Conservation (phyloP, 139 green algal species). For the Picochlorum sp. region DNA sequence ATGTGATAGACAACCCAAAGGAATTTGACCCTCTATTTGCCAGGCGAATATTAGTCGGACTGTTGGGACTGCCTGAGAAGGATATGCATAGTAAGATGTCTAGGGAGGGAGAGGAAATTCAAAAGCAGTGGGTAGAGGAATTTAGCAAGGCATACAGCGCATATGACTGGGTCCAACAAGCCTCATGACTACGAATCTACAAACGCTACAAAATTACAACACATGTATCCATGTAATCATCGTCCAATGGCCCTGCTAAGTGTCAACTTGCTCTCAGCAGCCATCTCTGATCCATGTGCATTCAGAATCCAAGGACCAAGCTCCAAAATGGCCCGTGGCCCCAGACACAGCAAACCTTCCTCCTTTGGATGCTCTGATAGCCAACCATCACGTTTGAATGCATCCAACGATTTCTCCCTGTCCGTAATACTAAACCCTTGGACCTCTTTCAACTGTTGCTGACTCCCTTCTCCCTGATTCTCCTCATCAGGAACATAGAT, state of each 20-base stretch:
- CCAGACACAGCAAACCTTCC: neutral
- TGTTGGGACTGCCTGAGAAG: constrained; percentile 75
- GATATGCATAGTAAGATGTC: constrained; percentile 47
- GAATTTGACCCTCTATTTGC: constrained; percentile 71
- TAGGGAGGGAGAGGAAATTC: constrained; percentile 26
- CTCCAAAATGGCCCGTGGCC: constrained; percentile 8
- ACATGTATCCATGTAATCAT: neutral
- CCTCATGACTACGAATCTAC: neutral
- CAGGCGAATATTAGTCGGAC: constrained; percentile 62
- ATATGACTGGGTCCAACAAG: constrained; percentile 79
- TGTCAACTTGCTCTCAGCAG: neutral
- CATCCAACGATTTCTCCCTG: constrained; percentile 1
- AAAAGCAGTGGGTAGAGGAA: constrained; percentile 55
- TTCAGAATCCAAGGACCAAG: neutral
- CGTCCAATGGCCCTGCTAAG: neutral
- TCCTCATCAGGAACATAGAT: too few species aligned
- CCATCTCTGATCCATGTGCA: neutral
- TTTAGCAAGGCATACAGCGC: constrained; percentile 64
- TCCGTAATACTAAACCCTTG: neutral
- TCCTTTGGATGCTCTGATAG: constrained; percentile 2
- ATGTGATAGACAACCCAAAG: constrained; percentile 90
- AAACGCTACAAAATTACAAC: neutral
- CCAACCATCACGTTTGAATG: constrained; percentile 7
- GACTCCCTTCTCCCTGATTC: neutral
- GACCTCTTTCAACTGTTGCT: neutral